phyloP scores from a whole-genome alignment of 2,329 filamentous ascomycete species.

The Xylariomycetidae sp. region DNA sequence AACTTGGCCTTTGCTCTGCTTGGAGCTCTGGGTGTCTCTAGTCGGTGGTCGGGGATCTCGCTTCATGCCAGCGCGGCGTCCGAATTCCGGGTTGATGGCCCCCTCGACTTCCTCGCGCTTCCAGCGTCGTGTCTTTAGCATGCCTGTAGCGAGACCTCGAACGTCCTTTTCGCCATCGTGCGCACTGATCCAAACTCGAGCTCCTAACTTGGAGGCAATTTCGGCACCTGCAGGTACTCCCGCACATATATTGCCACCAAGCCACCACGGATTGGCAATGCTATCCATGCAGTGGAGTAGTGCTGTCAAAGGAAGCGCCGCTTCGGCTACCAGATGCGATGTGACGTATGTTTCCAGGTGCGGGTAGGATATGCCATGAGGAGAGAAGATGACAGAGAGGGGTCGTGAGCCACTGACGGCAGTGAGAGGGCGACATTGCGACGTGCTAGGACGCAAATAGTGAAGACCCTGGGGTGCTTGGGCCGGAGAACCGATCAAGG shows the following conservation, averaged over 20 bases:
- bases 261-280: constrained; percentile 55
- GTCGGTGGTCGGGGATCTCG: constrained; percentile 1
- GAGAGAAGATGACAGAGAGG: constrained; percentile 60
- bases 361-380: constrained; percentile 55
- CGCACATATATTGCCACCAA: constrained; percentile 54
- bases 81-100: constrained; percentile 18
- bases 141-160: constrained; percentile 45
- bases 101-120: constrained; percentile 39
- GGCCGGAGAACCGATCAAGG: constrained; percentile 24
- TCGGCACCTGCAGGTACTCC: constrained; percentile 54
- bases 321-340: constrained; percentile 50
- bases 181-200: constrained; percentile 55
- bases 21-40: not conserved
- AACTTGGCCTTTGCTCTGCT: constrained; percentile 8
- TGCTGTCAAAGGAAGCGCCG: constrained; percentile 57
- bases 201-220: constrained; percentile 49
- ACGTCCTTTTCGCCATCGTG: constrained; percentile 58
- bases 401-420: constrained; percentile 28
- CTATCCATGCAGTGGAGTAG: constrained; percentile 62
- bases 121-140: constrained; percentile 44
- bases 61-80: too few relatives aligned
- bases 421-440: constrained; percentile 4
- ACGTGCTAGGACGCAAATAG: constrained; percentile 2
- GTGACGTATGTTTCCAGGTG: constrained; percentile 51
- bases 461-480: constrained; percentile 7